A percentile compares a stretch with the other conserved stretches of the same genome.
phyloP scores from a whole-genome alignment of 768 basidiomycete genomes.

The Hericium alpestre region DNA sequence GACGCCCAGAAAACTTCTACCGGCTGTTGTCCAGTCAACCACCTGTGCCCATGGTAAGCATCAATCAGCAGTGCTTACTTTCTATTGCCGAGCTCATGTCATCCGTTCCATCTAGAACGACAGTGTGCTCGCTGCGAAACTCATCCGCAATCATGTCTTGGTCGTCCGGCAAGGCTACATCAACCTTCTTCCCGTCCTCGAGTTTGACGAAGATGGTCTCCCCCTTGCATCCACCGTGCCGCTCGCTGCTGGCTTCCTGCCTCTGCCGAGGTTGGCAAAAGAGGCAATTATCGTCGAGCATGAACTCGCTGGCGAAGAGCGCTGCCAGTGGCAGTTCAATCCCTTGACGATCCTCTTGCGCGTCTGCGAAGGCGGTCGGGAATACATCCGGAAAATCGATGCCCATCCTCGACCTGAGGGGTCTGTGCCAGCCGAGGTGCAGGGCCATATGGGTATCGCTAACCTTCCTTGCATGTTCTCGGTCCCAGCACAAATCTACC shows the following conservation, averaged over 20 bases:
- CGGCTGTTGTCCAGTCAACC: neutral
- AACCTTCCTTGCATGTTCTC: conserved; percentile 18
- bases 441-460: conserved; percentile 1
- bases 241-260: conserved; percentile 9
- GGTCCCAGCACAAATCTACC: conserved; percentile 13
- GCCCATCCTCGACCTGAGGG: conserved; percentile 16
- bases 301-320: conserved; percentile 11
- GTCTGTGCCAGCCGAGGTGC: neutral
- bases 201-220: conserved; percentile 6
- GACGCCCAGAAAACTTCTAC: conserved; percentile 5
- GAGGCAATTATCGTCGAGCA: conserved; percentile 20
- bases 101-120: conserved; percentile 7
- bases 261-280: conserved; percentile 15
- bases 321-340: conserved; percentile 20
- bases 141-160: conserved; percentile 19
- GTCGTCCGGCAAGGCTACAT: conserved; percentile 19
- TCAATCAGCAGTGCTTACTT: neutral
- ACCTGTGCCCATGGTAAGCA: too few relatives aligned
- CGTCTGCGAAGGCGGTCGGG: conserved; percentile 13
- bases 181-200: conserved; percentile 16
- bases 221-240: conserved; percentile 1
- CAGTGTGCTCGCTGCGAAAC: conserved; percentile 17
- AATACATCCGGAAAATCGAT: conserved; percentile 21
- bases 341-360: conserved; percentile 23
- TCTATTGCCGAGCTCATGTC: neutral